phyloP scores from a whole-genome alignment of 768 basidiomycete genomes.

The Fibroporia radiculosa region DNA sequence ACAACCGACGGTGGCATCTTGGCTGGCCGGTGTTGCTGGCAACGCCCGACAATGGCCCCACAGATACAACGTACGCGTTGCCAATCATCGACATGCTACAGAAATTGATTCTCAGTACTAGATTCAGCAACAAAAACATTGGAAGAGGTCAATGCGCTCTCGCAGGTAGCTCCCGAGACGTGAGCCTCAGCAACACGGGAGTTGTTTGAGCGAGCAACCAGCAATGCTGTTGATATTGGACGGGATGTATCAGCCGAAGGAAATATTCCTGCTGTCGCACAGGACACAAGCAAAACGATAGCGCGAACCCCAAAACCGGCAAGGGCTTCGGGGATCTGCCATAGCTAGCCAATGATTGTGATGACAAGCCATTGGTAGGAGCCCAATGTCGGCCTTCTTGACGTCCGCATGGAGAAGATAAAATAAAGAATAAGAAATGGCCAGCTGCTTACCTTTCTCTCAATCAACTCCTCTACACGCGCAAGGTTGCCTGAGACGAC shows the following conservation, averaged over 20 bases:
- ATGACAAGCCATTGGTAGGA: constrained; percentile 56
- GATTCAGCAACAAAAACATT: constrained; percentile 3
- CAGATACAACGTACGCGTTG: constrained; percentile 66
- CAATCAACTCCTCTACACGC: constrained; percentile 27
- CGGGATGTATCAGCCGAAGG: constrained; percentile 90
- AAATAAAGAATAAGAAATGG: constrained; percentile 6
- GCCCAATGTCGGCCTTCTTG: constrained; percentile 91
- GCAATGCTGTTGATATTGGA: constrained; percentile 59
- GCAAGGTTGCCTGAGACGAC: constrained; percentile 48
- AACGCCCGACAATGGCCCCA: constrained; percentile 74
- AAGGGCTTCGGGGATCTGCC: constrained; percentile 60
- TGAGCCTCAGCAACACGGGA: constrained; percentile 62
- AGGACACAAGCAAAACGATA: constrained; percentile 18
- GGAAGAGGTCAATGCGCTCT: constrained; percentile 50
- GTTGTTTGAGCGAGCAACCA: constrained; percentile 74
- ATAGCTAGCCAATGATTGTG: no score
- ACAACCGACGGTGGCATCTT: constrained; percentile 29
- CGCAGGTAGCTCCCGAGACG: constrained; percentile 85
- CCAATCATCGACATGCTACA: constrained; percentile 57
- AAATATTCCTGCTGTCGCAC: constrained; percentile 27
- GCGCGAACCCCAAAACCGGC: constrained; percentile 41
- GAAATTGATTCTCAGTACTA: constrained; percentile 3
- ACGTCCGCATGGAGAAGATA: constrained; percentile 44
- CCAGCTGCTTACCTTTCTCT: constrained; percentile 46
- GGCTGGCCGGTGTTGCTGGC: constrained; percentile 39